These are phyloP conservation scores for Eucalyptus cladocalyx DNA, from an alignment of 345 rosid species.

Conservation along the genomic window DNA sequence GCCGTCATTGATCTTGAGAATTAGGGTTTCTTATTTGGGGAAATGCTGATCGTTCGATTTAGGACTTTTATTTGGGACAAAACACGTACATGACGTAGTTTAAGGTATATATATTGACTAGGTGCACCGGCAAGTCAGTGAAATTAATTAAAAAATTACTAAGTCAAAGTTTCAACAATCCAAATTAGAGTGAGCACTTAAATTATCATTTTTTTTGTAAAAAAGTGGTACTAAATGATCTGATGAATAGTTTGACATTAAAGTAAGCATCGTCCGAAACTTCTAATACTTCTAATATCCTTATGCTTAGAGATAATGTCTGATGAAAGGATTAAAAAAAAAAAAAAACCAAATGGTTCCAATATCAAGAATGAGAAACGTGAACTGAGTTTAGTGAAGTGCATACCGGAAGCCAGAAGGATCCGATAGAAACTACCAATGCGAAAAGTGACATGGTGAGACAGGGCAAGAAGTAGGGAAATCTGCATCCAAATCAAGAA, in stretches of 20 bases:
- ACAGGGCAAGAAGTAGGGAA: slow-evolving; percentile 77
- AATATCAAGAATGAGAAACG: not conserved
- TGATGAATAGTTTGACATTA: too few relatives aligned
- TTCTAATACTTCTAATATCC: too few relatives aligned
- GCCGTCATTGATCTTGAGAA: too few relatives aligned
- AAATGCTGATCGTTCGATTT: too few relatives aligned
- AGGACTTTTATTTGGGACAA: too few relatives aligned
- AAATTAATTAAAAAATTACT: too few relatives aligned
- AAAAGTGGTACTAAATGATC: too few relatives aligned
- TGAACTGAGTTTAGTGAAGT: not conserved
- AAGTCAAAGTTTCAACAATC: too few relatives aligned
- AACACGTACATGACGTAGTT: too few relatives aligned
- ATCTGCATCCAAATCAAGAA: slow-evolving; percentile 28
- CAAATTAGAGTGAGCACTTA: accelerated
- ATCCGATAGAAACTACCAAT: slow-evolving; percentile 29
- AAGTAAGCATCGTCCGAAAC: accelerated
- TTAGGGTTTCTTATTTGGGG: too few relatives aligned
- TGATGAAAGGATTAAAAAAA: not conserved
- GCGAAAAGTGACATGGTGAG: slow-evolving; percentile 50
- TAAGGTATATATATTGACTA: too few relatives aligned
- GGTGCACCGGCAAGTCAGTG: accelerated
- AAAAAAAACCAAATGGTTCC: not conserved
- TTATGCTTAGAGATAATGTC: not conserved
- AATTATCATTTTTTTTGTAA: too few relatives aligned
- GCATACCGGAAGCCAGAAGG: slow-evolving; percentile 70